Percentiles rank a stretch among this genome's conserved stretches.
These are phyloP conservation scores for Alternaria triticimaculans DNA, from an alignment of 2,329 filamentous ascomycete genomes.

Conservation along the genomic window DNA sequence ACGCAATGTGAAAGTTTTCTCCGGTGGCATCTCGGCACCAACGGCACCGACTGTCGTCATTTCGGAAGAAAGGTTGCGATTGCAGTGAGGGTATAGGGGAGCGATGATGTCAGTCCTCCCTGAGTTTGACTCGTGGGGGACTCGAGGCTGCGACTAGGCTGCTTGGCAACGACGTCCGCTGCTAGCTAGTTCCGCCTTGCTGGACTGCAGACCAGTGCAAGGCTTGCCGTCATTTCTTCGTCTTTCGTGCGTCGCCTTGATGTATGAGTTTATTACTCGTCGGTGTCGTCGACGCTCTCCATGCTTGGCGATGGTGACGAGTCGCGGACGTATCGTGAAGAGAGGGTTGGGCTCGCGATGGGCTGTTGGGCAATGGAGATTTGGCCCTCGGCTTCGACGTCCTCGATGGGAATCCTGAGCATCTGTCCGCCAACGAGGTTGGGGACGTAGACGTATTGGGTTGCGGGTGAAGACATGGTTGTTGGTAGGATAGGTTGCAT, in stretches of 20 bases:
- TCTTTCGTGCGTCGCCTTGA: not conserved
- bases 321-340: conserved; percentile 27
- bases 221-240: not conserved
- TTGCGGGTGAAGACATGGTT: conserved; percentile 38
- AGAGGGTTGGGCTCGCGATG: conserved; percentile 15
- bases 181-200: not conserved
- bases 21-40: not conserved
- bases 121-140: not conserved
- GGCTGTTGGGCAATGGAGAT: conserved; percentile 23
- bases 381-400: conserved; percentile 28
- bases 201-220: not conserved
- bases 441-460: conserved; percentile 49
- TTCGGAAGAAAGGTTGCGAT: not conserved
- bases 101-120: not conserved
- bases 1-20: not conserved
- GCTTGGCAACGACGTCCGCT: not conserved
- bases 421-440: conserved; percentile 49
- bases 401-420: conserved; percentile 43
- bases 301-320: conserved; percentile 37
- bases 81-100: not conserved
- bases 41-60: not conserved
- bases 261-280: conserved; percentile 20
- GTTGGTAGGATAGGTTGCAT: conserved; percentile 9
- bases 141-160: not conserved
- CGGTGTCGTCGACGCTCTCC: conserved; percentile 37